phyloP scores from a whole-genome alignment of 2,329 filamentous ascomycete species.

The Diaporthe caulivora region DNA sequence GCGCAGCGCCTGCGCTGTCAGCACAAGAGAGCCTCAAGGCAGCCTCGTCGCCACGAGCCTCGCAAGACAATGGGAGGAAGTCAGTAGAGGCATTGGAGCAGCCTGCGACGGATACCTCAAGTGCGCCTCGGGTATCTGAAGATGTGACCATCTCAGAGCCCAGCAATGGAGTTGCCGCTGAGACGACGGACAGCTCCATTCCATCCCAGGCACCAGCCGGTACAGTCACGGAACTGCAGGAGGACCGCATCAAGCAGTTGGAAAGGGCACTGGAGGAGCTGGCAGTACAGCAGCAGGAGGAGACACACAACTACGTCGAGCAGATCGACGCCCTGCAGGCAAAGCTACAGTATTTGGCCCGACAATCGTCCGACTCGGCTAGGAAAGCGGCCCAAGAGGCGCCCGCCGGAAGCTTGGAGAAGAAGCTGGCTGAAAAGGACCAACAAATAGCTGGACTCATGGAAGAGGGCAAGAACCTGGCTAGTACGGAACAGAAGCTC shows the following conservation, averaged over 20 bases:
- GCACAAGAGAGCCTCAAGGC: conserved; percentile 25
- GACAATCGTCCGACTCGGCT: conserved; percentile 81
- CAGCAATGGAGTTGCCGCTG: conserved; percentile 12
- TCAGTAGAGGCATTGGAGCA: conserved; percentile 31
- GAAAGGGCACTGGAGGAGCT: conserved; percentile 51
- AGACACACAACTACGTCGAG: conserved; percentile 86
- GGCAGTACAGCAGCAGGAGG: conserved; percentile 77
- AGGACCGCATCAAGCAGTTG: conserved; percentile 53
- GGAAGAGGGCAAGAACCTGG: conserved; percentile 91
- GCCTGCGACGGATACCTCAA: conserved; percentile 3
- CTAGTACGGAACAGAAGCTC: conserved; percentile 87
- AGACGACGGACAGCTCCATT: conserved; percentile 11
- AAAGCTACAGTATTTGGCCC: conserved; percentile 89
- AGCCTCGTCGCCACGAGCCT: conserved; percentile 43
- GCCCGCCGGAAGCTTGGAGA: conserved; percentile 75
- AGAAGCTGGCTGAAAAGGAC: conserved; percentile 89
- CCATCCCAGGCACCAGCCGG: conserved; percentile 6
- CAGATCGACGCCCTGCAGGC: conserved; percentile 92
- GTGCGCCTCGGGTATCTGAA: conserved; percentile 19
- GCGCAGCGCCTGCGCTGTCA: conserved; percentile 31
- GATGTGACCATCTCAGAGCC: conserved; percentile 20
- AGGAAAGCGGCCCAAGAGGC: conserved; percentile 75
- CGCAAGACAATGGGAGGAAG: conserved; percentile 43
- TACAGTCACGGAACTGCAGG: conserved; percentile 52
- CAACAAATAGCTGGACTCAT: conserved; percentile 90